Evolutionary conservation across 805 yeast genomes (phyloP), one percentile per base, ranked within the genome.

Genomic region (Lipomyces mesembrius): DNA sequence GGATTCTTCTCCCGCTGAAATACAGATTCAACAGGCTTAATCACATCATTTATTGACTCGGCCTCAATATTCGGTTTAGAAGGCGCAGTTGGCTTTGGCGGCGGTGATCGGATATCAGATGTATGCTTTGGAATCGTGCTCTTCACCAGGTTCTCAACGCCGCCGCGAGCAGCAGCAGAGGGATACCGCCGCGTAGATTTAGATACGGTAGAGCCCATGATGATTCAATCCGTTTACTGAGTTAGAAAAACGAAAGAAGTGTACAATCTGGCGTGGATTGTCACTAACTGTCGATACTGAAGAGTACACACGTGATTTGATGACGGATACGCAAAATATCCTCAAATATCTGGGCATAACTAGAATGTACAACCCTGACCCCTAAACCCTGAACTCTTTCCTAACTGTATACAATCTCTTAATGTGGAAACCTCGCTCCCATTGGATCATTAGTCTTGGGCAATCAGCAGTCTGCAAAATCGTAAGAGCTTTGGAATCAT

Each of bases 131-230:
- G 56, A 14, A 25, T 53, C 20, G 63, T 60, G 3, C 49, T 11
- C 27, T 58, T 59, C 55, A 59, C 22, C 7, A 66, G 35, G 20
- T 57, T 53, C 7, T 51, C 61, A 11, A 59, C 22, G 12, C 65
- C 66, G n/a, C 64, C 67, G 3, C 70, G 70, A 37, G 70, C 35
- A 5, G 52, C 54, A 9, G 70, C 64, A 8, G 67, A 53, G 6
- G 70, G 70, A 52, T 66, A 66, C 32, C 65, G 62, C 12, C 70
- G 43, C n/a, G 67, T 37, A 12, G 69, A 55, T 52, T 63, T 63
- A 14, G 69, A 66, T 11, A 53, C 22, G 5, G 62, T 59, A 2
- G 67, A 55, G 27, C 69, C 69, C 69, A 66, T 66, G 29, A 22
- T 35, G 20, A n/a, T n/a, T n/a, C 49, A 43, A 43, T 43, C 49